A percentile compares a stretch with the other conserved stretches of the same genome.
These are phyloP conservation scores for Wickerhamomyces chaumierensis DNA, from an alignment of 805 yeast genomes.

Conservation along the genomic window DNA sequence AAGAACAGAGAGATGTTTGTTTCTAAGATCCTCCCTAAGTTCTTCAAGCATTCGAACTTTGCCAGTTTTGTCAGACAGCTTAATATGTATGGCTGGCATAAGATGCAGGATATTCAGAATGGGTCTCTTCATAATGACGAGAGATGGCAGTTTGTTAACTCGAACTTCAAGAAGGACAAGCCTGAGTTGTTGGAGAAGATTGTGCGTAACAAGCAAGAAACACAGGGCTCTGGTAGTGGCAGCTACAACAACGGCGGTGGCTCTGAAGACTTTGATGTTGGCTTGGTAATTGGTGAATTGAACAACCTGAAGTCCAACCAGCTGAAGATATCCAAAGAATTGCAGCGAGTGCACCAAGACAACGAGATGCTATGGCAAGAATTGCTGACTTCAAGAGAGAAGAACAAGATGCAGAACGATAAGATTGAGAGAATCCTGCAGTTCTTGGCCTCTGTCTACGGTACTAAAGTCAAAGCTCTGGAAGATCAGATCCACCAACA, in stretches of 20 bases:
- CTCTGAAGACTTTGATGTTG: conserved; percentile 3
- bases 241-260: conserved; percentile 7
- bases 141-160: conserved; percentile 80
- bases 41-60: conserved; percentile 91
- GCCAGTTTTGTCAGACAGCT: conserved; percentile 93
- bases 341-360: conserved; percentile 73
- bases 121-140: conserved; percentile 72
- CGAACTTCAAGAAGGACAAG: conserved; percentile 61
- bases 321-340: conserved; percentile 69
- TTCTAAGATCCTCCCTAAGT: conserved; percentile 74
- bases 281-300: conserved; percentile 32
- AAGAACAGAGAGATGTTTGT: conserved; percentile 74
- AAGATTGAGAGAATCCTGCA: conserved; percentile 80
- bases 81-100: conserved; percentile 99
- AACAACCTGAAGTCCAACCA: conserved; percentile 63
- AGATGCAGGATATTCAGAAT: conserved; percentile 81
- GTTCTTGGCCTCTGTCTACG: conserved; percentile 64
- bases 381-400: conserved; percentile 69
- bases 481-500: conserved; percentile 11
- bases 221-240: too few species aligned
- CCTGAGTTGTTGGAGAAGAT: conserved; percentile 83
- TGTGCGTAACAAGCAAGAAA: conserved; percentile 50
- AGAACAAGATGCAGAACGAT: conserved; percentile 76
- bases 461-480: conserved; percentile 14
- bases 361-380: conserved; percentile 91